Evolutionary conservation across 2,329 filamentous ascomycete genomes (phyloP).

Genomic region (Didymella arachidicola): DNA sequence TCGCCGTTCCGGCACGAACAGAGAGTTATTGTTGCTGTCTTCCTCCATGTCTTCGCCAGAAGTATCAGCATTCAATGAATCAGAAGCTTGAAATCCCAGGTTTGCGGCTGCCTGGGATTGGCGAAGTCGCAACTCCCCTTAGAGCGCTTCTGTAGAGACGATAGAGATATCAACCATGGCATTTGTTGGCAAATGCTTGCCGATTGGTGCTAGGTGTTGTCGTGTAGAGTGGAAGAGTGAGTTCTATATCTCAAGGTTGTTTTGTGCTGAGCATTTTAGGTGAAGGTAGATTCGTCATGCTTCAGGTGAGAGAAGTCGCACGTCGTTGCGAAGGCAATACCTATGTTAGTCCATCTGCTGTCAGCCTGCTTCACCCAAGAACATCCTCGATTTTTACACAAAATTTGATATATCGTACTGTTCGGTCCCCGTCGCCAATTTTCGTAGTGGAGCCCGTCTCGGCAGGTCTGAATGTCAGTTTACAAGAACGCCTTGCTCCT

Average conservation of each 20-base stretch:
- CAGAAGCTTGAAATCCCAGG: no score
- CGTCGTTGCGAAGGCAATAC: neutral
- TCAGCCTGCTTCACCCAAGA: neutral
- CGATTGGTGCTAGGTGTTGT: neutral
- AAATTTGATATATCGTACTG: conserved; percentile 16
- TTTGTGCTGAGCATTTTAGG: neutral
- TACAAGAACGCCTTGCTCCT: conserved; percentile 22
- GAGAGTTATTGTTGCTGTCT: neutral
- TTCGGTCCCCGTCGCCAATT: neutral
- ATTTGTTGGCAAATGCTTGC: neutral
- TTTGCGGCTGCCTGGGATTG: neutral
- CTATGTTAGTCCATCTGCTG: neutral
- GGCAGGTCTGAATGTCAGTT: conserved; percentile 7
- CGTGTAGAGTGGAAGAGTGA: neutral
- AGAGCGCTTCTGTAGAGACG: conserved; percentile 3
- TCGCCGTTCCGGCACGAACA: neutral
- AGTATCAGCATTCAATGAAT: no score
- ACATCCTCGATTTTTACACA: conserved; percentile 11
- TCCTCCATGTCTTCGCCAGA: neutral
- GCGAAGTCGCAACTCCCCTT: neutral
- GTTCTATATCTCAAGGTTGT: neutral
- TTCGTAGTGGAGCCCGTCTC: conserved; percentile 4
- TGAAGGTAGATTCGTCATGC: neutral
- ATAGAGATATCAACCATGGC: neutral
- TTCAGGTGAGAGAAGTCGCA: neutral